Base-by-base conservation (phyloP, 2,329 filamentous ascomycete species). In the Stagonosporopsis cucurbitacearum region DNA sequence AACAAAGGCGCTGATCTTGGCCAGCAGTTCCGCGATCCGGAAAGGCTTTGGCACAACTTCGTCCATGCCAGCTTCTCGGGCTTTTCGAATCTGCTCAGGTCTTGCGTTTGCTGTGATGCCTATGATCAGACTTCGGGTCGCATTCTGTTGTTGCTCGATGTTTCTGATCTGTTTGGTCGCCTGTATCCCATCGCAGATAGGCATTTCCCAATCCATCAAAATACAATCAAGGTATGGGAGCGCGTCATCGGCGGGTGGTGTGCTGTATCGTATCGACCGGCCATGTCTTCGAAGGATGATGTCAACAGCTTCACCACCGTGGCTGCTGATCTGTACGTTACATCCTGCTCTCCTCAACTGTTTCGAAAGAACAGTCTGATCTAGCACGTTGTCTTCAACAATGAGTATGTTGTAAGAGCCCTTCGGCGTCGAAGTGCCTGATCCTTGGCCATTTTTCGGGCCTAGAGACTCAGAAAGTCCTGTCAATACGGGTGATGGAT, bases 21-120 rank as follows among this genome's bases (percentile, higher is more conserved):
- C 36, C 30, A 60, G 48, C 20, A 68, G 33, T 30, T 67, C 64
- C n/a, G 49, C 52, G 13, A 70, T 62, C 8, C 64, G 59, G 70
- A 92, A 93, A 4, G 90, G 90, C 69, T 94, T 94, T 7, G 88
- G 88, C 36, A 94, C 88, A 41, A 92, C 85, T 71, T 62, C 59
- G 49, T 72, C 67, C 63, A 71, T 69, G 2, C 69, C 69, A 2
- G 67, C 66, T 9, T 62, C 54, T 39, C 63, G 49, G 5, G 65
- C 65, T 11, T 22, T 54, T 19, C 36, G 42, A 6, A 68, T 53
- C 57, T 72, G 70, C 42, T 69, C 63, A n/a, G 44, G 46, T 43
- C 70, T 60, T 8, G 63, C 69, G 47, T 72, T 72, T 6, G 65
- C 70, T 6, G 67, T 72, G 4, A 69, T 57, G 1, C 64, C 67